Evolutionary conservation across 306 rosid genomes (phyloP).

Genomic region (Canavalia ensiformis): DNA sequence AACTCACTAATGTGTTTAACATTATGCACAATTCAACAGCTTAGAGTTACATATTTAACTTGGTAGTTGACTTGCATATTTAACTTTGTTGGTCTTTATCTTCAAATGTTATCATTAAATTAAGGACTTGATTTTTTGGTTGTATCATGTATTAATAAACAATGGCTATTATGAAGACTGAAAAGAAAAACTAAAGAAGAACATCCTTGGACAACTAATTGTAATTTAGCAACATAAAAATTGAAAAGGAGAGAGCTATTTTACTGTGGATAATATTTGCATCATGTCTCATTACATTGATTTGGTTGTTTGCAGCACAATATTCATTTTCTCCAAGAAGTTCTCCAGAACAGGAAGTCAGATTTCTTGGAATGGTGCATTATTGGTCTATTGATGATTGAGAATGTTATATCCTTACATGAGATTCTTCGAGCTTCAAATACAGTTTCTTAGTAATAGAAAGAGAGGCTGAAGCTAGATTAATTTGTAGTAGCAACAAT

Average conservation of each 20-base stretch:
- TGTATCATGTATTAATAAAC: not conserved
- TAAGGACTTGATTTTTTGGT: not conserved
- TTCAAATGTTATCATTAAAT: not conserved
- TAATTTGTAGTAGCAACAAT: conserved; percentile 35
- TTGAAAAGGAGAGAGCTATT: conserved; percentile 5
- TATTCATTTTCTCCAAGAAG: conserved; percentile 98
- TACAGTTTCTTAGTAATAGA: conserved; percentile 50
- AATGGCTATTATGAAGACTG: conserved; percentile 1
- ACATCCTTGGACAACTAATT: conserved; percentile 10
- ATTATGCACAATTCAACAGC: conserved; percentile 15
- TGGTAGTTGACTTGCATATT: not conserved
- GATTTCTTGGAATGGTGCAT: conserved; percentile 98
- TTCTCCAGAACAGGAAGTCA: conserved; percentile 93
- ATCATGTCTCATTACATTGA: conserved; percentile 14
- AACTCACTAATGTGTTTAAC: not conserved
- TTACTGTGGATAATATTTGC: conserved; percentile 9
- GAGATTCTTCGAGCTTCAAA: conserved; percentile 82
- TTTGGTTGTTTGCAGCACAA: conserved; percentile 79
- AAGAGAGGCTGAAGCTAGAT: conserved; percentile 45
- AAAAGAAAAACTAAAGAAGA: not conserved
- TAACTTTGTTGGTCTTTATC: conserved; percentile 3
- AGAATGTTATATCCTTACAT: conserved; percentile 79
- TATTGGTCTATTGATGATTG: conserved; percentile 84
- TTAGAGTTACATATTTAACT: not conserved
- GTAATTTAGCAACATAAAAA: not conserved